Conservation (phyloP, 2,329 filamentous ascomycete genomes). For the Fusarium odoratissimum region DNA sequence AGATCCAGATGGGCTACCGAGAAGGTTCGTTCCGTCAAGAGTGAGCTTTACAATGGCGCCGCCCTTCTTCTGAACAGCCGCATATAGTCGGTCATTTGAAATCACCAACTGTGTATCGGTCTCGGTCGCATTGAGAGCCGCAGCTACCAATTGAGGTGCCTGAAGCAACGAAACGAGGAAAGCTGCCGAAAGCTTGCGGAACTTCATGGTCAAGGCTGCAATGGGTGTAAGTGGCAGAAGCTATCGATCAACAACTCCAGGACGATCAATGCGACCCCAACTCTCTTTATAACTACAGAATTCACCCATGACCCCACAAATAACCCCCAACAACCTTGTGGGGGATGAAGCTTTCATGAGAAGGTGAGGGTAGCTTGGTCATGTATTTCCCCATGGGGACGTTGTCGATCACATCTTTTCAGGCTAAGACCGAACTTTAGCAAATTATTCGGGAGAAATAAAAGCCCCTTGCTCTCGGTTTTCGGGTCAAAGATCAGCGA, state of each 20-base stretch:
- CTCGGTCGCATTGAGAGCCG: slow-evolving; percentile 50
- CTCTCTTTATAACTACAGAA: slow-evolving; percentile 22
- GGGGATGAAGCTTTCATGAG: slow-evolving; percentile 35
- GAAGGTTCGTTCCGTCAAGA: slow-evolving; percentile 59
- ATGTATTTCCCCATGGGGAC: slow-evolving; percentile 43
- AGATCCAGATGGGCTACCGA: slow-evolving; percentile 54
- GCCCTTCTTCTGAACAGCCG: slow-evolving; percentile 51
- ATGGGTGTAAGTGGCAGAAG: slow-evolving; percentile 1
- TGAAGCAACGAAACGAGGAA: slow-evolving; percentile 38
- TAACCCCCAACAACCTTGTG: slow-evolving; percentile 39
- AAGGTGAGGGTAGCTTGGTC: slow-evolving; percentile 24
- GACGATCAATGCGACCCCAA: slow-evolving; percentile 7
- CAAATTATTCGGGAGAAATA: slow-evolving; percentile 19
- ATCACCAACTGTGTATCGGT: slow-evolving; percentile 50
- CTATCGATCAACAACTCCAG: slow-evolving; percentile 3
- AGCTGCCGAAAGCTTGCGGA: slow-evolving; percentile 35
- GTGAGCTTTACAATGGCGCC: slow-evolving; percentile 52
- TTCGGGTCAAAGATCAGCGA: slow-evolving; percentile 40
- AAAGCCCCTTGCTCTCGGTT: slow-evolving; percentile 19
- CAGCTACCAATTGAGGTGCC: slow-evolving; percentile 39
- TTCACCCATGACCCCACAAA: slow-evolving; percentile 30
- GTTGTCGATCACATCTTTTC: slow-evolving; percentile 34
- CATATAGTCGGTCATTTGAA: slow-evolving; percentile 53
- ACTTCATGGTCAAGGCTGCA: slow-evolving; percentile 37
- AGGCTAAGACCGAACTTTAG: slow-evolving; percentile 29